A percentile compares a stretch with the other conserved stretches of the same genome.
Conservation (phyloP, 75 land plant species). For the Pinus tabuliformis region DNA sequence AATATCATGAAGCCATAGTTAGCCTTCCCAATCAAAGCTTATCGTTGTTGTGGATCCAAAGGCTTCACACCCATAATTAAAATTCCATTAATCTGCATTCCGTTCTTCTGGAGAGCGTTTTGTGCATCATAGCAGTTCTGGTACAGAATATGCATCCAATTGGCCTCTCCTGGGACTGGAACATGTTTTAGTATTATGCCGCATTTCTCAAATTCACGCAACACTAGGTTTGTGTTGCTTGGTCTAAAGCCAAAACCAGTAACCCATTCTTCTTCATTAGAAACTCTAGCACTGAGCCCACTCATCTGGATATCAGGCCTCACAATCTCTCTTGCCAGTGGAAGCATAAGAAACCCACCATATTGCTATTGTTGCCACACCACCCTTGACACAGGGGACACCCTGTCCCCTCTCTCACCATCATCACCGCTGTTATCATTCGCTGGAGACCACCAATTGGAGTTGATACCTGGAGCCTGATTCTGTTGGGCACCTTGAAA, state of each 20-base stretch:
- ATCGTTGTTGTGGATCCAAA: no score
- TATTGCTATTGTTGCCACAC: slow-evolving; percentile 34
- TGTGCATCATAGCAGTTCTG: slow-evolving; percentile 27
- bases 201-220: slow-evolving; percentile 97
- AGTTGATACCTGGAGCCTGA: slow-evolving; percentile 12
- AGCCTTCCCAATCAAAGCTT: no score
- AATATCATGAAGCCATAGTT: no score
- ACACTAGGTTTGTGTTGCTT: slow-evolving; percentile 80
- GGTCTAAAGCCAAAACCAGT: slow-evolving; percentile 90
- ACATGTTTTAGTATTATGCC: slow-evolving; percentile 83
- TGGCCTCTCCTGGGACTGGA: slow-evolving; percentile 90
- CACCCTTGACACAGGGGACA: slow-evolving; percentile 65
- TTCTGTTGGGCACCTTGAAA: slow-evolving; percentile 13
- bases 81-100: no score
- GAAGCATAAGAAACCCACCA: slow-evolving; percentile 75
- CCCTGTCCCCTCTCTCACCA: slow-evolving; percentile 37
- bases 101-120: no score
- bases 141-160: slow-evolving; percentile 93
- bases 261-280: slow-evolving; percentile 88
- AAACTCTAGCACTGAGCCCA: slow-evolving; percentile 22
- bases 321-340: slow-evolving; percentile 74
- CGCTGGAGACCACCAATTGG: slow-evolving; percentile 66
- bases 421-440: slow-evolving; percentile 13
- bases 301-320: slow-evolving; percentile 71
- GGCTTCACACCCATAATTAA: no score